Conservation (phyloP, 2,329 filamentous ascomycete species). For the Graphiopsis chlorocephala region DNA sequence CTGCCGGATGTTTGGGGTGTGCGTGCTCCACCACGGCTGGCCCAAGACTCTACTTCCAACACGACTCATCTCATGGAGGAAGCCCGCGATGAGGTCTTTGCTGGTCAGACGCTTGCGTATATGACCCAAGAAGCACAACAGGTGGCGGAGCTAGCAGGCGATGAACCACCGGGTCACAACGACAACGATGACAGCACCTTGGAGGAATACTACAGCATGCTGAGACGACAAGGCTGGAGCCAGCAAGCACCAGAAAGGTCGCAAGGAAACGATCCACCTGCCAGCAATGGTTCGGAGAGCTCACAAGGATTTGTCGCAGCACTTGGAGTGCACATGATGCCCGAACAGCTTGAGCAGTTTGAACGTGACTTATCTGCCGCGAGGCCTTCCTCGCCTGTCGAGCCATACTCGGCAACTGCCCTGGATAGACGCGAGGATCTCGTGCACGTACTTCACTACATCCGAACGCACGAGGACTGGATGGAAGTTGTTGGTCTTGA, state of each 20-base stretch:
- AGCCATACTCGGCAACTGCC: slow-evolving; percentile 9
- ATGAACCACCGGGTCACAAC: slow-evolving; percentile 14
- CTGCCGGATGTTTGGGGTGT: slow-evolving; percentile 34
- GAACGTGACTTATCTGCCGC: neutral
- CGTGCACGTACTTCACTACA: neutral
- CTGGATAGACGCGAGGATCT: slow-evolving; percentile 2
- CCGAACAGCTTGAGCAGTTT: slow-evolving; percentile 5
- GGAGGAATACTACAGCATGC: slow-evolving; percentile 32
- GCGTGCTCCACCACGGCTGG: slow-evolving; percentile 18
- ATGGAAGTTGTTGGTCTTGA: neutral
- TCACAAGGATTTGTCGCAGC: neutral
- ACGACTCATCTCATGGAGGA: slow-evolving; percentile 16
- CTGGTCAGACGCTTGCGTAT: slow-evolving; percentile 5
- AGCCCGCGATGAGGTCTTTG: slow-evolving; percentile 16
- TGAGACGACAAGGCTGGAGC: slow-evolving; percentile 28
- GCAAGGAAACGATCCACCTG: neutral
- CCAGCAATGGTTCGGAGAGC: neutral
- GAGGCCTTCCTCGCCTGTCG: neutral
- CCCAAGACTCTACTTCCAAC: slow-evolving; percentile 11
- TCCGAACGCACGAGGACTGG: neutral
- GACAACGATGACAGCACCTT: slow-evolving; percentile 20
- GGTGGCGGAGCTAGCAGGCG: neutral
- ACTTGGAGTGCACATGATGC: neutral
- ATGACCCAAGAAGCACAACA: slow-evolving; percentile 4
- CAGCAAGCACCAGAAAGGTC: slow-evolving; percentile 15